Evolutionary conservation across 2,329 filamentous ascomycete species (phyloP).

Genomic region (Exophiala spinifera): DNA sequence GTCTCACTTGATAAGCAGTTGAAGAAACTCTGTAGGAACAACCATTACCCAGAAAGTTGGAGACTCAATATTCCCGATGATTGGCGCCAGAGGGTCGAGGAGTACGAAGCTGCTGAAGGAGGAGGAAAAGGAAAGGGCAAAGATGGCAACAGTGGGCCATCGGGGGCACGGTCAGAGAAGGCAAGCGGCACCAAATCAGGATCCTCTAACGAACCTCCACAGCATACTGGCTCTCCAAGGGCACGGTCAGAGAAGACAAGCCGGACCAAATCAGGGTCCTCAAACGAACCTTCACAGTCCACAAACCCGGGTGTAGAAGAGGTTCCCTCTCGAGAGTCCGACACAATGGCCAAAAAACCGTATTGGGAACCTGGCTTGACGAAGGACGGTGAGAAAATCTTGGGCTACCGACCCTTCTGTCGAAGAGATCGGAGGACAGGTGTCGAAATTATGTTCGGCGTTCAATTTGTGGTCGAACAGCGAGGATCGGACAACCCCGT

Average conservation of each 20-base stretch:
- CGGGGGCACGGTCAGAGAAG: no score
- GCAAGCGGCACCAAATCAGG: no score
- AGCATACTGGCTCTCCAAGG: no score
- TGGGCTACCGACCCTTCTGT: neutral
- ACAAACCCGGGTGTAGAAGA: neutral
- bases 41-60: neutral
- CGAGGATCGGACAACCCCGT: neutral
- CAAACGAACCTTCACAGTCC: neutral
- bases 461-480: conserved; percentile 3
- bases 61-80: neutral
- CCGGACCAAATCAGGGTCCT: neutral
- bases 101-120: neutral
- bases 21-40: neutral
- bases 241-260: no score
- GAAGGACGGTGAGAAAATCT: neutral
- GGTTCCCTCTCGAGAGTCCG: neutral
- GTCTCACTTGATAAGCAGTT: conserved; percentile 1
- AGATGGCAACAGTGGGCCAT: neutral
- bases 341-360: neutral
- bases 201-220: no score
- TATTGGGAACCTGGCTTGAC: conserved; percentile 1
- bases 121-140: conserved; percentile 2
- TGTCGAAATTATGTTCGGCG: neutral
- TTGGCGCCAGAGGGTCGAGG: conserved; percentile 1
- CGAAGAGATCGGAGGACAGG: neutral